Conservation (phyloP, 352 stramenopile genomes). For the Ophiocytium majus region DNA sequence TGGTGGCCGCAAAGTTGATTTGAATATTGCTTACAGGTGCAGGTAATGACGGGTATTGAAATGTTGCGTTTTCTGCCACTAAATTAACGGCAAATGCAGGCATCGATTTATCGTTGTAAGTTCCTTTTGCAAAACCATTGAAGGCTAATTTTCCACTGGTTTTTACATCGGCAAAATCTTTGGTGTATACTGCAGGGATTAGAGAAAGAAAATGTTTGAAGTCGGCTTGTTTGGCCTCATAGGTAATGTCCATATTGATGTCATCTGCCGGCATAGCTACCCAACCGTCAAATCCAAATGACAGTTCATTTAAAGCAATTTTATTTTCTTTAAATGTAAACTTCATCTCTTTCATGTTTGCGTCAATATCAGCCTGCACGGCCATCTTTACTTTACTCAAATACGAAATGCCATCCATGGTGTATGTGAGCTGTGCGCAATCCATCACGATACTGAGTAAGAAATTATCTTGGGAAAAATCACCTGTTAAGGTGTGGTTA, state of each 20-base stretch:
- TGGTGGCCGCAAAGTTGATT: neutral
- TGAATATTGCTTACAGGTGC: neutral
- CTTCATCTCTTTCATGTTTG: neutral
- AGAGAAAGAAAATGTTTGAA: conserved; percentile 3
- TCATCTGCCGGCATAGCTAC: neutral
- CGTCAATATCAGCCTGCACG: neutral
- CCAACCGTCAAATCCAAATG: neutral
- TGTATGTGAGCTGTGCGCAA: neutral
- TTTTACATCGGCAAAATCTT: conserved; percentile 13
- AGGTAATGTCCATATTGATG: neutral
- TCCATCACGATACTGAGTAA: neutral
- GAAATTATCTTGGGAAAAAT: conserved; percentile 17
- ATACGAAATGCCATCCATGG: neutral
- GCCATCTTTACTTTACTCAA: neutral
- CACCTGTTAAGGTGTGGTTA: neutral
- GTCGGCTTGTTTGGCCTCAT: neutral
- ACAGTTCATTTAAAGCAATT: conserved; percentile 6
- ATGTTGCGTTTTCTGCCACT: neutral
- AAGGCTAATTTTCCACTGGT: conserved; percentile 2
- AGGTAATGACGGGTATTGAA: conserved; percentile 11
- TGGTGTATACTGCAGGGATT: conserved; percentile 8
- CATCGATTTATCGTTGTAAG: neutral
- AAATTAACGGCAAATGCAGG: conserved; percentile 6
- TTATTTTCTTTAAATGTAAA: conserved; percentile 18
- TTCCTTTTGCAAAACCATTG: conserved; percentile 1